Base-by-base conservation (phyloP, 2,329 filamentous ascomycete species). In the Biscogniauxia marginata region DNA sequence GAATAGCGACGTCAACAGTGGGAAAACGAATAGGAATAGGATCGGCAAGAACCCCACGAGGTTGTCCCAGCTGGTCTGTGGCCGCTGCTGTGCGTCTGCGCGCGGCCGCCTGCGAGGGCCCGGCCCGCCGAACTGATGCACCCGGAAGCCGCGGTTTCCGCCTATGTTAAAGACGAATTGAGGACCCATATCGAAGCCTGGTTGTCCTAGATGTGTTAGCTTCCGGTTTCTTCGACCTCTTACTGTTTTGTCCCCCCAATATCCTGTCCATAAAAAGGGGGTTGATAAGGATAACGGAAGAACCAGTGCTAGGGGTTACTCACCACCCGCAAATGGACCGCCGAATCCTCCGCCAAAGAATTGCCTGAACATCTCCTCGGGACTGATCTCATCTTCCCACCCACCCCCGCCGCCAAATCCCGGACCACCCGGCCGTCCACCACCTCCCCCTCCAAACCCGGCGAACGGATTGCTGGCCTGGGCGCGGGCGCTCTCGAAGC, bases 111-210 rank as follows among this genome's bases (percentile, higher is more conserved):
- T 81, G 65, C 91, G 84, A 21, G 93, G 91, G 53, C 84, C 81
- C 5, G 78, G 82, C 53, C 95, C 93, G 65, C 93, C 93, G 73
- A 99, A 98, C 71, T 97, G 93, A 73, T 98, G 95, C 59, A 99
- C 91, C 58, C 93, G 86, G 66, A 99, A 87, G 19, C 93, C 93
- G 3, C 93, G 92, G 7, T 92, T 91, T 58, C 93, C 93, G 63
- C 91, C 91, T 73, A 97, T 85, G 75, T 97, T 97, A 76, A 98
- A 98, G 53, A 96, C 90, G 72, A 97, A 97, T 65, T 91, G 89
- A 22, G 91, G 91, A 16, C 91, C 91, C 59, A 82, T 84, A 67
- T 91, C 89, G 73, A 93, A 91, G 45, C 76, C 81, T 82, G 63
- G 22, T n/a, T 47, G 50, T 59, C 25, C 16, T 61, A 25, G 49